Evolutionary conservation across 345 rosid genomes (phyloP), one percentile per base, ranked within the genome.

Genomic region (Euphorbia pulcherrima): DNA sequence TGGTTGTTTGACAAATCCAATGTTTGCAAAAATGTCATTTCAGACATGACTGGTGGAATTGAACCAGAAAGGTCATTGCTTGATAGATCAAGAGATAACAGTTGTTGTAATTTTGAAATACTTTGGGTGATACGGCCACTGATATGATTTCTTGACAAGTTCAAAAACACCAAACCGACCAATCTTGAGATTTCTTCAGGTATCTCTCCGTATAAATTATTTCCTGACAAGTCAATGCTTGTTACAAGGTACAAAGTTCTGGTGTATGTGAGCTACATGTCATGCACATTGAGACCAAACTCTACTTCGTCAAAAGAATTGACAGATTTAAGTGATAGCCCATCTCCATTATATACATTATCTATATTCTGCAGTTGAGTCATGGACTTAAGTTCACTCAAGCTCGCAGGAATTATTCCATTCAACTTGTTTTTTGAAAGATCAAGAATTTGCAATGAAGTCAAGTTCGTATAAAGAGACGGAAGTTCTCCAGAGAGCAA

Each of bases 31-130:
- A 74, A 85, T 2, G 85, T 40, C 20, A 83, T 0, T 7, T 71
- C 55, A 2, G 83, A 20, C 70, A 85, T 37, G 75, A 70, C 67
- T 30, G 71, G 11, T 20, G 87, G 89, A 56, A 81, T 79, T 41
- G 68, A 33, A 33, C 37, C 37, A 33, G 37, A 33, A 33, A 33
- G 37, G 37, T 33, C 7, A 57, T 83, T 85, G 50, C 74, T 74
- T 52, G 87, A 81, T 52, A 85, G 81, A 74, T 82, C 88, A 54
- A 84, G 83, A 23, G 86, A 82, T 16, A 62, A 24, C 64, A 85
- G 44, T 30, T 80, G 81, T 14, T 20, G 68, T 74, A 85, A 39
- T 24, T 44, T 47, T 1, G 82, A 80, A 48, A 85, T 76, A 55
- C 68, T 78, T 37, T 27, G 65, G 4, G 79, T 76, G 60, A 85